A percentile compares a stretch with the other conserved stretches of the same genome.
Conservation (phyloP, 2,329 filamentous ascomycete genomes). For the Arthrobotrys megalospora region DNA sequence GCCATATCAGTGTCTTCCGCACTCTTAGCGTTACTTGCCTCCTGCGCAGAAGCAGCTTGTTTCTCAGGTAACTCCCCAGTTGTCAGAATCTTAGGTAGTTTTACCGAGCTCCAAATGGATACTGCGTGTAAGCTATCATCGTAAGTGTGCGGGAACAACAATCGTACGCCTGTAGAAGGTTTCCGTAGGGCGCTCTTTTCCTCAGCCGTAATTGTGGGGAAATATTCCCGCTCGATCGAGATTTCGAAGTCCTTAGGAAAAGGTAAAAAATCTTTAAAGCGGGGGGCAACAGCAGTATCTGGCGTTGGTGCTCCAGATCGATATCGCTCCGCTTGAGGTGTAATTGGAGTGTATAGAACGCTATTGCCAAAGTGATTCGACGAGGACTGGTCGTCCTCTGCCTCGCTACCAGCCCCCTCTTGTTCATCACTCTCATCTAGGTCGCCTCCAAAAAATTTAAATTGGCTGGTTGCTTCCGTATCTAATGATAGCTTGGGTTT, state of each 20-base stretch:
- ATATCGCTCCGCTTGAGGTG: constrained; percentile 62
- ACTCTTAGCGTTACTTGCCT: constrained; percentile 63
- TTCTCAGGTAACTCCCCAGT: constrained; percentile 42
- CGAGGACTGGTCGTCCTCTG: constrained; percentile 9
- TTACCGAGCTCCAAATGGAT: constrained; percentile 48
- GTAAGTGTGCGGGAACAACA: constrained; percentile 53
- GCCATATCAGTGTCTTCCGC: constrained; percentile 66
- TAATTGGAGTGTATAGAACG: constrained; percentile 43
- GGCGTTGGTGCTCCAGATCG: constrained; percentile 94
- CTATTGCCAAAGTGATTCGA: constrained; percentile 31
- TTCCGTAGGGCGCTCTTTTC: not conserved
- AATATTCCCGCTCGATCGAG: constrained; percentile 43
- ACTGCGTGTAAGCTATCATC: constrained; percentile 24
- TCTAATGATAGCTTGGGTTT: constrained; percentile 45
- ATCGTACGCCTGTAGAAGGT: not conserved
- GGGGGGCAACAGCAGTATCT: constrained; percentile 77
- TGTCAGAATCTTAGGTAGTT: constrained; percentile 42
- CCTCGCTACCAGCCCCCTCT: constrained; percentile 1
- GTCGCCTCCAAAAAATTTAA: constrained; percentile 56
- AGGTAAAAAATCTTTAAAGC: constrained; percentile 49
- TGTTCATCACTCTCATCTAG: constrained; percentile 24
- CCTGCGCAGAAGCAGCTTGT: constrained; percentile 20
- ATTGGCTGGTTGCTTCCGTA: constrained; percentile 38
- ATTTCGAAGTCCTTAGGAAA: constrained; percentile 39
- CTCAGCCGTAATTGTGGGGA: constrained; percentile 23